Percentiles rank a stretch among this genome's conserved stretches.
Evolutionary conservation across 495 filamentous ascomycete genomes (phyloP).

Genomic region (Tuber umbilicatum): DNA sequence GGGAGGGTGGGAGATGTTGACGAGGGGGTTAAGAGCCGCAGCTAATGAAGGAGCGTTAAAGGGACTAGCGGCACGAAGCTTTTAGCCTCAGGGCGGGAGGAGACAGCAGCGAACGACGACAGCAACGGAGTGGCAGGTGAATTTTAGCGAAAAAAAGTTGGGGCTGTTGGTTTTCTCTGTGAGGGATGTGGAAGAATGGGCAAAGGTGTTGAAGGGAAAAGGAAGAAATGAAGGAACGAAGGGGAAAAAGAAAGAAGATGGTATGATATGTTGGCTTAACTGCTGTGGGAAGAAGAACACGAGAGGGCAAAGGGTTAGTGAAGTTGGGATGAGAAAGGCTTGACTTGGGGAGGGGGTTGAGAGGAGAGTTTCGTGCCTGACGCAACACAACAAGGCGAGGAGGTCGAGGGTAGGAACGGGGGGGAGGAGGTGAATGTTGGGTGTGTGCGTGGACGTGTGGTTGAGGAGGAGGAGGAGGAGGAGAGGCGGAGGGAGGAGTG

Average conservation of each 20-base stretch:
- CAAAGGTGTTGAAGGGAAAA: background rate
- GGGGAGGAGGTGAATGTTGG: slow-evolving; percentile 8
- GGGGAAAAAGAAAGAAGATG: slow-evolving; percentile 19
- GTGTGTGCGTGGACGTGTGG: slow-evolving; percentile 11
- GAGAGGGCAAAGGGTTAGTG: slow-evolving; percentile 21
- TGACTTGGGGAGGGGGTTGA: slow-evolving; percentile 12
- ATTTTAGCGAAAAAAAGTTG: background rate
- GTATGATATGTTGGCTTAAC: slow-evolving; percentile 19
- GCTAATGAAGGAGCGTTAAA: background rate
- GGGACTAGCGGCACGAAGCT: background rate
- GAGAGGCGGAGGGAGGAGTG: slow-evolving; percentile 23
- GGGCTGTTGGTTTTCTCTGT: background rate
- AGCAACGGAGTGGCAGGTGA: background rate
- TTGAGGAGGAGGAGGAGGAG: slow-evolving; percentile 19
- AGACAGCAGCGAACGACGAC: slow-evolving; percentile 3
- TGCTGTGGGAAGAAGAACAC: slow-evolving; percentile 21
- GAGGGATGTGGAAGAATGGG: background rate
- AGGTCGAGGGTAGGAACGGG: slow-evolving; percentile 10
- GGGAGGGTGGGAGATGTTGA: background rate
- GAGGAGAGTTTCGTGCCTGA: slow-evolving; percentile 26
- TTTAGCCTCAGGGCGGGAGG: slow-evolving; percentile 3
- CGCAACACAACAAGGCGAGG: slow-evolving; percentile 25
- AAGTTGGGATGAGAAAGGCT: slow-evolving; percentile 15
- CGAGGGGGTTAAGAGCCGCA: background rate
- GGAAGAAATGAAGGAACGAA: slow-evolving; percentile 15